Percentiles rank a stretch among this genome's conserved stretches.
These are phyloP conservation scores for Neonothopanus nambi DNA, from an alignment of 1,284 basidiomycete genomes.

Conservation along the genomic window DNA sequence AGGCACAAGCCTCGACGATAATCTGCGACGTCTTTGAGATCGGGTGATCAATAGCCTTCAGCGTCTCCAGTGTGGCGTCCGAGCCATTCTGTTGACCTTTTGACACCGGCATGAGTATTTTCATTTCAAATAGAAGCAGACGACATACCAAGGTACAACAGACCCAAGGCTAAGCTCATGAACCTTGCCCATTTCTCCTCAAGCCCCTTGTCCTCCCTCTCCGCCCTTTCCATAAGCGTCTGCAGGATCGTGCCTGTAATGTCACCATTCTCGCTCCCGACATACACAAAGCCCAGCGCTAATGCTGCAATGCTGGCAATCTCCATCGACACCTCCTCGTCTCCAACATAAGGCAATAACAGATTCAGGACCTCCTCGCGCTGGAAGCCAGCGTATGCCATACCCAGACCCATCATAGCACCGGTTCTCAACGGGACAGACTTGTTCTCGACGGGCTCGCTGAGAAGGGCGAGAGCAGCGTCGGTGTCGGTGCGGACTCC, in stretches of 20 bases:
- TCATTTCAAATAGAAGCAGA: neutral
- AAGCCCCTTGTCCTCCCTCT: constrained; percentile 73
- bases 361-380: constrained; percentile 83
- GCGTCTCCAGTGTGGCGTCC: constrained; percentile 93
- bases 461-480: constrained; percentile 88
- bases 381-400: constrained; percentile 93
- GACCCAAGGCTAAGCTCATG: constrained; percentile 86
- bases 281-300: constrained; percentile 93
- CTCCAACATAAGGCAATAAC: constrained; percentile 80
- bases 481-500: constrained; percentile 93
- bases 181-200: constrained; percentile 95
- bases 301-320: constrained; percentile 86
- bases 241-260: constrained; percentile 90
- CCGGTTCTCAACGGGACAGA: constrained; percentile 83
- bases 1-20: constrained; percentile 93
- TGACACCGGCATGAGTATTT: constrained; percentile 15
- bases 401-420: constrained; percentile 88
- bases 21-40: constrained; percentile 91
- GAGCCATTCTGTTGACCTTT: constrained; percentile 87
- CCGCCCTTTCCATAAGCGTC: constrained; percentile 88
- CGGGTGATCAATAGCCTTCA: constrained; percentile 94
- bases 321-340: constrained; percentile 87
- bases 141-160: constrained; percentile 86
- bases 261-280: constrained; percentile 94
- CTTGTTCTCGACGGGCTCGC: constrained; percentile 90